These are phyloP conservation scores for Colletotrichum theobromicola DNA, from an alignment of 2,329 filamentous ascomycete species.

Conservation along the genomic window DNA sequence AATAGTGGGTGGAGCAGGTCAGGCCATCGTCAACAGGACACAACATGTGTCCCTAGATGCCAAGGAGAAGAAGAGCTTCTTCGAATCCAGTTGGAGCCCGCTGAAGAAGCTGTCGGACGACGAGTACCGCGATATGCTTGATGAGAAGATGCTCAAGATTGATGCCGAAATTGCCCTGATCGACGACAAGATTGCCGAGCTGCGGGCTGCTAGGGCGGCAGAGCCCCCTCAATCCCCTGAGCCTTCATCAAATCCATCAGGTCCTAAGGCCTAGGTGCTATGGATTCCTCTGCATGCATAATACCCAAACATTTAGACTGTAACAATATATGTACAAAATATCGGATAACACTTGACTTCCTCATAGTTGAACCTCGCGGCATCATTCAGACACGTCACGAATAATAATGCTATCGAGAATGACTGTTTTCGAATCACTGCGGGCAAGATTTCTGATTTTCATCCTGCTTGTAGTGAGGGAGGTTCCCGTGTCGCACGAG, in stretches of 20 bases:
- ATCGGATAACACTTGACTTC: background rate
- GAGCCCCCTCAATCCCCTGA: background rate
- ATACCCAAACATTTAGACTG: background rate
- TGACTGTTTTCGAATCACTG: too few relatives aligned
- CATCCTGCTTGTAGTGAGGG: too few relatives aligned
- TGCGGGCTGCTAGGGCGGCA: conserved; percentile 26
- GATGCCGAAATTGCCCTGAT: conserved; percentile 80
- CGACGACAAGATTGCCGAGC: conserved; percentile 71
- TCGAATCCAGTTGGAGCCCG: conserved; percentile 73
- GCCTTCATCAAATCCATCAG: background rate
- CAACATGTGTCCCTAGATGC: conserved; percentile 19
- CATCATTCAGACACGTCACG: too few relatives aligned
- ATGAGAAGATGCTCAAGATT: conserved; percentile 72
- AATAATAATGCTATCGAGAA: too few relatives aligned
- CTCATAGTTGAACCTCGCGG: too few relatives aligned
- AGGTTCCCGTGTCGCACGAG: too few relatives aligned
- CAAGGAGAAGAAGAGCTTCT: conserved; percentile 44
- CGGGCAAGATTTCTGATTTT: too few relatives aligned
- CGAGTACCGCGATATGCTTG: conserved; percentile 74
- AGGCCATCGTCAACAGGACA: conserved; percentile 39
- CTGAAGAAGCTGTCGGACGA: conserved; percentile 73
- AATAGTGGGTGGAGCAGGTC: conserved; percentile 43
- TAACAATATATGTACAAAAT: background rate
- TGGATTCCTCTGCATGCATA: background rate
- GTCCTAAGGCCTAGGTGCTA: background rate